Evolutionary conservation across 2,329 filamentous ascomycete genomes (phyloP).

Genomic region (Clonostachys rosea): DNA sequence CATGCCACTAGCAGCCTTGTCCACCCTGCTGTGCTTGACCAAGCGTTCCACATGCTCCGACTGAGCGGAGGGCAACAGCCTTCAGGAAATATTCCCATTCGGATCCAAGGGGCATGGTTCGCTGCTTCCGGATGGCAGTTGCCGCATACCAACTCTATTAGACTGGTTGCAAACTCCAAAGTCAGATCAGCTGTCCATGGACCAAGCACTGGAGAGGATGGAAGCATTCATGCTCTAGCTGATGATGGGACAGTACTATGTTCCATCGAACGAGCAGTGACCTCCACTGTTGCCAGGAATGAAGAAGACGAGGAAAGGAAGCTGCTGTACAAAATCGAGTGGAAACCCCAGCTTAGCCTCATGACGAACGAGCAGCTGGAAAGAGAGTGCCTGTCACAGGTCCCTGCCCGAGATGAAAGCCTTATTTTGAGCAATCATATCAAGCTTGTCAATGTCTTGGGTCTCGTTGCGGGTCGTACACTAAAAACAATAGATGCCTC

Average conservation of each 20-base stretch:
- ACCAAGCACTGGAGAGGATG: neutral
- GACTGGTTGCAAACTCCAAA: neutral
- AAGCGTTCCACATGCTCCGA: conserved; percentile 2
- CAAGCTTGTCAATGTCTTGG: too few species aligned
- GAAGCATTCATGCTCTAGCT: neutral
- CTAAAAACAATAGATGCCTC: too few species aligned
- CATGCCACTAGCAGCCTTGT: conserved; percentile 18
- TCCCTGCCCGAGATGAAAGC: neutral
- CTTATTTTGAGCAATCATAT: neutral
- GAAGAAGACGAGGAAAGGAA: neutral
- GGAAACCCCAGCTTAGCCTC: conserved; percentile 2
- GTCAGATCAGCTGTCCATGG: too few species aligned
- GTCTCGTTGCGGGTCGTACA: too few species aligned
- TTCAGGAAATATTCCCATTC: neutral
- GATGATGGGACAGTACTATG: neutral
- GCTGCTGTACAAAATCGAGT: conserved; percentile 1
- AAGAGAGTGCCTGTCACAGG: conserved; percentile 10
- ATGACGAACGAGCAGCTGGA: neutral
- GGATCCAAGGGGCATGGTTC: neutral
- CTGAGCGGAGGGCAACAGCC: neutral
- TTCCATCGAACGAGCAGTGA: neutral
- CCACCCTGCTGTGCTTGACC: conserved; percentile 25
- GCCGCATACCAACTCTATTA: neutral
- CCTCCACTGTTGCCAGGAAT: neutral
- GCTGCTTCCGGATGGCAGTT: neutral